Percentiles rank a stretch among this genome's conserved stretches.
Conservation (phyloP, 495 filamentous ascomycete species). For the Chaetomium fimeti region DNA sequence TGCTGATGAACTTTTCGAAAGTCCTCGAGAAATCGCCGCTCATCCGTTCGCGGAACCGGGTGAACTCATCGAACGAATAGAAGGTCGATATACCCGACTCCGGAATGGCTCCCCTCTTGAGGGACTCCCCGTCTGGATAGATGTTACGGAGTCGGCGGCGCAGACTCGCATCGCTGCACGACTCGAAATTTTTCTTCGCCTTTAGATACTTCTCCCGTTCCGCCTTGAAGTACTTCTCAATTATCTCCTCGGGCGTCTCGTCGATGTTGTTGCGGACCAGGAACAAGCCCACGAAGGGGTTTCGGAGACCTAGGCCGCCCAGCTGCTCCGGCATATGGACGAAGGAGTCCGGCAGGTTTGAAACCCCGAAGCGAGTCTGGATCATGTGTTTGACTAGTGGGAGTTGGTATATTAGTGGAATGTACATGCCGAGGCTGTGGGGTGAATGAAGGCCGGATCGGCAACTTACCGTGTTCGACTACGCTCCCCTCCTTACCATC, state of each 20-base stretch:
- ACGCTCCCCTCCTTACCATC: constrained; percentile 29
- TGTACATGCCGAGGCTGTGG: neutral
- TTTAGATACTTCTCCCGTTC: constrained; percentile 42
- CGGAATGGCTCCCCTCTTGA: neutral
- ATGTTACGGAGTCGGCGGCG: constrained; percentile 18
- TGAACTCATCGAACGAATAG: constrained; percentile 51
- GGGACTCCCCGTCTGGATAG: constrained; percentile 2
- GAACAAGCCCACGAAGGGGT: constrained; percentile 51
- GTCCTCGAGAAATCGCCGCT: constrained; percentile 15
- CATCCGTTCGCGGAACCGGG: constrained; percentile 42
- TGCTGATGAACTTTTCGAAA: constrained; percentile 29
- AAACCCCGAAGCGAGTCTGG: constrained; percentile 51
- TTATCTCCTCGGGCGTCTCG: constrained; percentile 34
- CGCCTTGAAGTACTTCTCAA: constrained; percentile 39
- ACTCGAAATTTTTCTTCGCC: constrained; percentile 41
- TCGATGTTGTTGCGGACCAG: constrained; percentile 39
- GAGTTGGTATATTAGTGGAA: neutral
- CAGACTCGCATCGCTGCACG: constrained; percentile 40
- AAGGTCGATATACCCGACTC: constrained; percentile 32
- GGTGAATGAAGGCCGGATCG: neutral
- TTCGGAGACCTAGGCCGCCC: constrained; percentile 56
- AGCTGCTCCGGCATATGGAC: constrained; percentile 57
- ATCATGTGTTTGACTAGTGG: constrained; percentile 51
- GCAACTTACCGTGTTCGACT: constrained; percentile 36
- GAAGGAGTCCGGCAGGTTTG: constrained; percentile 60